Evolutionary conservation across 805 yeast species (phyloP), one percentile per base, ranked within the genome.

Genomic region (Wickerhamiella vanderwaltii): DNA sequence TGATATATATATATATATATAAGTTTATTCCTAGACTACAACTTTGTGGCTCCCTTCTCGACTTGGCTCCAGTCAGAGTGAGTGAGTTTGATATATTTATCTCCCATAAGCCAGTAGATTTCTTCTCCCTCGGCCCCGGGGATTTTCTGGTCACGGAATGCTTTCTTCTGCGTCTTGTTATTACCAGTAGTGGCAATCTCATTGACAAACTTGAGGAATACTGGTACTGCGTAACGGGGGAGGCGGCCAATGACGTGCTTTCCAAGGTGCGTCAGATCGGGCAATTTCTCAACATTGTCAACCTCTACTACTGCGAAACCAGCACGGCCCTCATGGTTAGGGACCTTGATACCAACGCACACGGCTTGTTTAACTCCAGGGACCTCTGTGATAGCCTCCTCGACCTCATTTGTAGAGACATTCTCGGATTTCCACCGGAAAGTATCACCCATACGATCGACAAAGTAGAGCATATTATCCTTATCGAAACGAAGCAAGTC

Each of bases 341-440:
- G 91, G 7, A 87, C 79, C 55, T 71, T 71, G 28, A 95, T 95
- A 41, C 91, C 95, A 17, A 87, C 95, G 35, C 84, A 86, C 9
- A 79, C 73, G 47, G 79, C 84, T 46, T 70, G 69, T 36, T 80
- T 64, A 19, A 61, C 50, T 18, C 60, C 63, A 17, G 61, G 59
- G 24, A 56, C 47, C 18, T 59, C 63, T 22, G 64, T 57, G 38
- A 64, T 57, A 60, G 72, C 68, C 55, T 79, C 81, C 57, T 88
- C 96, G 29, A 87, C 95, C 63, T 87, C 96, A 25, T 87, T 78
- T 11, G 96, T 86, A 13, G 91, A 77, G 9, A 88, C 95, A 59
- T 87, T 87, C 63, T 87, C 97, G 2, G 94, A 80, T 63, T 85
- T 88, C 97, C 97, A 87, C 52, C 97, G 70, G 65, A 82, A 87